phyloP scores from a whole-genome alignment of 2,329 filamentous ascomycete species.

The Trichothecium roseum region DNA sequence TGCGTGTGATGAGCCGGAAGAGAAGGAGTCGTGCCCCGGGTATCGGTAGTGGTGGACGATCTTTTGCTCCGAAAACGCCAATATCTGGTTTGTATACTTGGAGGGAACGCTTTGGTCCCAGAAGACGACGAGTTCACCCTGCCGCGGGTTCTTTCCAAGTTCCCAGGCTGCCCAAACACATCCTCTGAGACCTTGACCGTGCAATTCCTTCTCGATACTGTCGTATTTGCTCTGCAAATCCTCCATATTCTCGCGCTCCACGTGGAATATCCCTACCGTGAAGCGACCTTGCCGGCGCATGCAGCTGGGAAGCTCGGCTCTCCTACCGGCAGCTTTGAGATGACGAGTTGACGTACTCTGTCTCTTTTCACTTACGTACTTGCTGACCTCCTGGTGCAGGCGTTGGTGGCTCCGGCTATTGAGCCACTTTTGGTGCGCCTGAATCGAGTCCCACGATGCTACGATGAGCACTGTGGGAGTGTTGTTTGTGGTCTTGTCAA shows the following conservation, averaged over 20 bases:
- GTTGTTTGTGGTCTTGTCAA: slow-evolving; percentile 20
- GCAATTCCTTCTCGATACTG: slow-evolving; percentile 18
- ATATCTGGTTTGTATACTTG: slow-evolving; percentile 17
- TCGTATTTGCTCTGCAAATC: slow-evolving; percentile 23
- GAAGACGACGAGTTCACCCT: slow-evolving; percentile 28
- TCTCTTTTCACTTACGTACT: slow-evolving; percentile 17
- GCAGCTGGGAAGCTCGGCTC: slow-evolving; percentile 12
- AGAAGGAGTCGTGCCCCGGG: too few relatives aligned
- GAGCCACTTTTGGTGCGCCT: slow-evolving; percentile 32
- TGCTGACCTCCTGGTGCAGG: slow-evolving; percentile 20
- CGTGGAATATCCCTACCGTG: slow-evolving; percentile 22
- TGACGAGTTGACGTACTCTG: slow-evolving; percentile 18
- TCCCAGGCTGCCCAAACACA: slow-evolving; percentile 29
- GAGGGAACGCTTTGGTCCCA: slow-evolving; percentile 24
- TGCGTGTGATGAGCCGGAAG: too few relatives aligned
- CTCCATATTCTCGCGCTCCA: slow-evolving; percentile 18
- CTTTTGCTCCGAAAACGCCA: slow-evolving; percentile 9
- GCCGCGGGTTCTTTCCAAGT: slow-evolving; percentile 24
- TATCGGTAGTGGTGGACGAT: too few relatives aligned
- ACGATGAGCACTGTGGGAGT: slow-evolving; percentile 29
- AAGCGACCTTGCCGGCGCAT: slow-evolving; percentile 13
- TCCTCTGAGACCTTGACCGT: slow-evolving; percentile 16
- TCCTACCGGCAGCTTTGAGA: slow-evolving; percentile 22
- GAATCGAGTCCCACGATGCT: slow-evolving; percentile 32
- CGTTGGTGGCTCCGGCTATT: slow-evolving; percentile 26